Evolutionary conservation across 805 yeast genomes (phyloP), one percentile per base, ranked within the genome.

Genomic region (Brettanomyces sp.): DNA sequence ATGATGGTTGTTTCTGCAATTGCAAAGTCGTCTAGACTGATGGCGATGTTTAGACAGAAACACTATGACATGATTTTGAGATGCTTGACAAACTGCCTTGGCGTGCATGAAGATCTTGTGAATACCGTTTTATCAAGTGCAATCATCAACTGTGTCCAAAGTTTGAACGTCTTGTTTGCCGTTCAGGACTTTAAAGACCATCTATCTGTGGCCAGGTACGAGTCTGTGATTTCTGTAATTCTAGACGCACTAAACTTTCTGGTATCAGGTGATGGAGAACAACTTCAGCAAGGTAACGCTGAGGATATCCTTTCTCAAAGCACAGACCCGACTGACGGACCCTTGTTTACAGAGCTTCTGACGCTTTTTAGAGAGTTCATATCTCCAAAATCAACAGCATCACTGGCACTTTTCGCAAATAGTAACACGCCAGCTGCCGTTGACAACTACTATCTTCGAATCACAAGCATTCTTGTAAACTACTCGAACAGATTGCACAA

Each of bases 111-210:
- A 1, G 44, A 41, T 0, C 44, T 42, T 12, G 24, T 45, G 4
- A 22, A 33, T 39, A 39, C 32, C 22, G 36, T 56, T 0, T 59
- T 64, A 33, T 47, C 49, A 6, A 72, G 70, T 0, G 53, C 60
- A 2, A 57, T 63, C 1, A 40, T 58, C n/a, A 62, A 65, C 44
- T 49, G 64, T 28, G 49, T 59, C 2, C 57, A 57, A 12, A 47
- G 63, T 0, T 39, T 71, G 13, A 55, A 52, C n/a, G 34, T 51
- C 6, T 43, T 70, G 9, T 38, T 63, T 11, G 44, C 45, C 5
- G 34, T 50, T 13, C 59, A 52, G 37, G 53, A 45, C 39, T 58
- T 64, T 44, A 56, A 52, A 44, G 60, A 56, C 45, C 63, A 59
- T 45, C 41, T 64, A 11, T 45, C 48, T 30, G 35, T 39, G 5